A percentile compares a stretch with the other conserved stretches of the same genome.
phyloP scores from a whole-genome alignment of 352 stramenopile species.

The Globisporangium orthogonon region DNA sequence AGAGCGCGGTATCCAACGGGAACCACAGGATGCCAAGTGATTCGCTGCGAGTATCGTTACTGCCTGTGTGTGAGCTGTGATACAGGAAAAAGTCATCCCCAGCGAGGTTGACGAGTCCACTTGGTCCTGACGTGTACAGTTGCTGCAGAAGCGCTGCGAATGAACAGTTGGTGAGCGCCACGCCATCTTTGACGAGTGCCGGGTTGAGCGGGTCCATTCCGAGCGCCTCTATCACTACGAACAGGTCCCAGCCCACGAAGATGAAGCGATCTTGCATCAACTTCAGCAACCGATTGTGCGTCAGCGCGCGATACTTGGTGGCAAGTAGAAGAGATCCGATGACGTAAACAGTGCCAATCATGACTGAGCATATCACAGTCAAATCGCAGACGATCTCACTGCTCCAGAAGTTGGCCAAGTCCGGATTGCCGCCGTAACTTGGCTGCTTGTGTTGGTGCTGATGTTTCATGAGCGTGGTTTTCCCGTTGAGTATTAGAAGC shows the following conservation, averaged over 20 bases:
- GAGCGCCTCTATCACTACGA: slow-evolving; percentile 26
- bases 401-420: slow-evolving; percentile 19
- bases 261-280: slow-evolving; percentile 42
- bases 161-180: slow-evolving; percentile 22
- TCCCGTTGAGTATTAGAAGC: slow-evolving; percentile 13
- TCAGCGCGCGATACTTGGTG: slow-evolving; percentile 29
- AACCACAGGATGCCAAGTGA: slow-evolving; percentile 5
- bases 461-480: slow-evolving; percentile 19
- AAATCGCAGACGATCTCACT: slow-evolving; percentile 22
- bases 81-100: slow-evolving; percentile 34
- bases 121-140: slow-evolving; percentile 44
- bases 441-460: slow-evolving; percentile 4
- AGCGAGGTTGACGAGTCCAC: slow-evolving; percentile 31
- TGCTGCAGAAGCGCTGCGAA: slow-evolving; percentile 37
- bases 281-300: slow-evolving; percentile 35
- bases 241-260: slow-evolving; percentile 40
- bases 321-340: slow-evolving; percentile 27
- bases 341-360: slow-evolving; percentile 14
- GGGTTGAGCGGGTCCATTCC: slow-evolving; percentile 33
- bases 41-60: too few relatives aligned
- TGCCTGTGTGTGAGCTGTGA: too few relatives aligned
- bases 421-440: slow-evolving; percentile 17
- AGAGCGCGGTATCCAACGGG: slow-evolving; percentile 6
- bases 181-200: slow-evolving; percentile 14
- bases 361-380: background rate